These are phyloP conservation scores for Excoecaria agallocha DNA, from an alignment of 345 rosid genomes.

Conservation along the genomic window DNA sequence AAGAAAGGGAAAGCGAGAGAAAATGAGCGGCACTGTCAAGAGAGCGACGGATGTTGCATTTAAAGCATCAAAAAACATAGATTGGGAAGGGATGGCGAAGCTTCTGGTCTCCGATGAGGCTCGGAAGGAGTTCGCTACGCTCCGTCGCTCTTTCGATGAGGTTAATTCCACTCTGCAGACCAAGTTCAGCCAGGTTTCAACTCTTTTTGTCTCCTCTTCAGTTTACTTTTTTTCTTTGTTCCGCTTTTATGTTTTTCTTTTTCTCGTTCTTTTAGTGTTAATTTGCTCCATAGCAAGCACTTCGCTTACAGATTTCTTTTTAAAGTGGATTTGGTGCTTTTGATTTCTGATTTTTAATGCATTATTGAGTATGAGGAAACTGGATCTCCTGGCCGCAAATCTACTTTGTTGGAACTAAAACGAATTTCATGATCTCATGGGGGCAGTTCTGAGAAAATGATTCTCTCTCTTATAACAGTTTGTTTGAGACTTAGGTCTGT, in stretches of 20 bases:
- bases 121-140: conserved; percentile 84
- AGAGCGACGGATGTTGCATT: conserved; percentile 75
- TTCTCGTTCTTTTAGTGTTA: conserved; percentile 12
- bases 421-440: neutral
- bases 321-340: neutral
- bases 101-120: conserved; percentile 87
- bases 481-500: neutral
- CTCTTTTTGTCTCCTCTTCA: neutral
- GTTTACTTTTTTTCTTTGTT: neutral
- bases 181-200: conserved; percentile 82
- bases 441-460: neutral
- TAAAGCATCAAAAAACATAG: conserved; percentile 76
- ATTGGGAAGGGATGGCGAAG: conserved; percentile 97
- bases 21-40: conserved; percentile 92
- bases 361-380: neutral
- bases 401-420: neutral
- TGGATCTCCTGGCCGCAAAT: neutral
- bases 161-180: conserved; percentile 85
- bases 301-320: neutral
- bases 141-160: conserved; percentile 92
- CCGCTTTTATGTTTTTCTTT: neutral
- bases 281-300: conserved; percentile 14
- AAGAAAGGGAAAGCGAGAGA: conserved; percentile 15
- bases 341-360: neutral
- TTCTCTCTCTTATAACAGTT: neutral